Evolutionary conservation across 1,284 basidiomycete species (phyloP).

Genomic region (Entoloma clypeatum): DNA sequence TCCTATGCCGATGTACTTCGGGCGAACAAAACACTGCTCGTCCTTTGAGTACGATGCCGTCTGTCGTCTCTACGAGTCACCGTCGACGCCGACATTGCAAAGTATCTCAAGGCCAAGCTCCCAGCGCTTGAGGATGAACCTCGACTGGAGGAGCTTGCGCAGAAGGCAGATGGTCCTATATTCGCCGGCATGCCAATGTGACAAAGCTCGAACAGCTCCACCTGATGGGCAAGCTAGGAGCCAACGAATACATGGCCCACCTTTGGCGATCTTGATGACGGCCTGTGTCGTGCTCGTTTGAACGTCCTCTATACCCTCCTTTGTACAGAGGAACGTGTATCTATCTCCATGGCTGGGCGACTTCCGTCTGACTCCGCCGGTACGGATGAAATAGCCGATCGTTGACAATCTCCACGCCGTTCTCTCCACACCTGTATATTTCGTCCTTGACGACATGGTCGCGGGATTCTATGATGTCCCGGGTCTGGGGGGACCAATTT

Average conservation of each 20-base stretch:
- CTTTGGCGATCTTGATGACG: too few species aligned
- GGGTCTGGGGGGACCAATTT: too few species aligned
- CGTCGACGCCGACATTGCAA: background rate
- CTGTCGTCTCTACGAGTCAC: background rate
- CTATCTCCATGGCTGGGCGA: too few species aligned
- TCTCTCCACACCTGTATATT: too few species aligned
- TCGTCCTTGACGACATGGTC: too few species aligned
- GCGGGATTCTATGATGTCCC: too few species aligned
- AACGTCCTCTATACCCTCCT: constrained; percentile 13
- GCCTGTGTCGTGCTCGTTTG: background rate
- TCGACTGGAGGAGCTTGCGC: background rate
- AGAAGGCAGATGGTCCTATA: background rate
- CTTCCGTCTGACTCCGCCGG: too few species aligned
- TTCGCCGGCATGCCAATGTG: background rate
- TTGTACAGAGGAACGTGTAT: too few species aligned
- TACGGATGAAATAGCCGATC: too few species aligned
- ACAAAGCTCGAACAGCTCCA: background rate
- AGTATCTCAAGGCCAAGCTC: background rate
- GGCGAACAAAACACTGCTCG: background rate
- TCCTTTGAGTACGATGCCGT: background rate
- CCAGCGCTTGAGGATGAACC: background rate
- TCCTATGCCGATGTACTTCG: constrained; percentile 13
- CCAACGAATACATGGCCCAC: background rate
- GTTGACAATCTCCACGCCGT: too few species aligned
- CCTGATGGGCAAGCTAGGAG: background rate